Conservation (phyloP, 768 basidiomycete species). For the Rhodosporidiobolus odoratus region DNA sequence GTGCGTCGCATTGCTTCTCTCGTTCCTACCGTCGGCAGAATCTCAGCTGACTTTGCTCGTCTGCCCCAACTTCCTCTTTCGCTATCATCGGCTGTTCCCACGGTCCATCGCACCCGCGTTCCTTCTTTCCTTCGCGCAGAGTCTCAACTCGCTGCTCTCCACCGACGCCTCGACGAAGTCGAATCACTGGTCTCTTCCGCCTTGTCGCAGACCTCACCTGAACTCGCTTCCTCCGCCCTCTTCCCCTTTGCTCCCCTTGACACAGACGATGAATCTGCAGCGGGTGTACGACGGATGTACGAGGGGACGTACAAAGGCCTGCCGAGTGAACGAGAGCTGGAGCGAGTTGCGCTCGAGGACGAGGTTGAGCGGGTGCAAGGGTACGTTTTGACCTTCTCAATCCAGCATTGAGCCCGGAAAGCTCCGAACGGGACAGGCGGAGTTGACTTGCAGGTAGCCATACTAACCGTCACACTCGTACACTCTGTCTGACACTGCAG, state of each 20-base stretch:
- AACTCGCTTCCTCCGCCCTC: neutral
- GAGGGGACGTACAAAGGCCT: neutral
- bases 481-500: neutral
- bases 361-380: neutral
- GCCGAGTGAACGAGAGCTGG: neutral
- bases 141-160: constrained; percentile 28
- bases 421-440: no score
- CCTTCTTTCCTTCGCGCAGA: constrained; percentile 4
- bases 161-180: constrained; percentile 29
- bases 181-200: constrained; percentile 24
- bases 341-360: neutral
- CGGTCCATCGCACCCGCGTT: neutral
- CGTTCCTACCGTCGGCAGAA: neutral
- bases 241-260: no score
- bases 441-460: no score
- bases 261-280: neutral
- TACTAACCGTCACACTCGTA: neutral
- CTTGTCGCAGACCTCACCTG: neutral
- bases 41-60: neutral
- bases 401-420: neutral
- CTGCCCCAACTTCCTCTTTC: neutral
- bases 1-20: constrained; percentile 1
- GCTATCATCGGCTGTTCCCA: no score
- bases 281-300: neutral
- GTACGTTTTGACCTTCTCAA: neutral